Evolutionary conservation across 371 early-diverging fungal species (phyloP).

Genomic region (Rhizopus microsporus): DNA sequence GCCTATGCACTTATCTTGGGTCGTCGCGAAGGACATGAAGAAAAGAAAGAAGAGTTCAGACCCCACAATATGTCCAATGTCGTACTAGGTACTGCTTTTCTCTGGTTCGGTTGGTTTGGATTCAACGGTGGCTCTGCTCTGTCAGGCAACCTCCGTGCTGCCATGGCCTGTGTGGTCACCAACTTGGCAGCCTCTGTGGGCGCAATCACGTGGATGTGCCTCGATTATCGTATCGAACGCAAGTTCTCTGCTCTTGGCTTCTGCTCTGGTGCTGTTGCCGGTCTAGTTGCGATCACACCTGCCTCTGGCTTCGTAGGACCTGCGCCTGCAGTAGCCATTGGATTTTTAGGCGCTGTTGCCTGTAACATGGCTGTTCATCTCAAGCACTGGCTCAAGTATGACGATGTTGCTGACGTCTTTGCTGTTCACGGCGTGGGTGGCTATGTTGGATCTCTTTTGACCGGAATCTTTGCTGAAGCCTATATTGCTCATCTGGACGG

Average conservation of each 20-base stretch:
- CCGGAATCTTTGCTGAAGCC: slow-evolving; percentile 87
- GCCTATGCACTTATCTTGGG: slow-evolving; percentile 86
- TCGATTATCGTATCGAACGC: slow-evolving; percentile 75
- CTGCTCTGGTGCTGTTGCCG: slow-evolving; percentile 92
- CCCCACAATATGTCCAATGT: slow-evolving; percentile 92
- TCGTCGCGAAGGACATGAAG: slow-evolving; percentile 63
- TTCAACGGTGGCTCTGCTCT: slow-evolving; percentile 90
- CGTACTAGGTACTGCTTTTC: slow-evolving; percentile 80
- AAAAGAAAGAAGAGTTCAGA: slow-evolving; percentile 59
- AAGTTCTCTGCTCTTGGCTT: slow-evolving; percentile 88
- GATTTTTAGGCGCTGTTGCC: slow-evolving; percentile 67
- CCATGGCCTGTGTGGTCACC: slow-evolving; percentile 83
- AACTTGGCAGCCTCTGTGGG: slow-evolving; percentile 85
- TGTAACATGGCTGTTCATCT: slow-evolving; percentile 81
- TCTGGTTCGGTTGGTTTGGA: slow-evolving; percentile 93
- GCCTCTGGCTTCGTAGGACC: slow-evolving; percentile 88
- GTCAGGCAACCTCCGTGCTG: slow-evolving; percentile 80
- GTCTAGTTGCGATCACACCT: slow-evolving; percentile 93
- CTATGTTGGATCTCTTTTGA: slow-evolving; percentile 78
- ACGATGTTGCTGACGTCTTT: slow-evolving; percentile 89
- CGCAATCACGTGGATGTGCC: slow-evolving; percentile 81
- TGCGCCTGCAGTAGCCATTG: slow-evolving; percentile 81
- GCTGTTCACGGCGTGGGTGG: slow-evolving; percentile 91
- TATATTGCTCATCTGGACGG: slow-evolving; percentile 79
- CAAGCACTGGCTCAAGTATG: slow-evolving; percentile 81